Evolutionary conservation across 129 eudicot species (phyloP), one percentile per base, ranked within the genome.

Genomic region (Kitagawia praeruptora): DNA sequence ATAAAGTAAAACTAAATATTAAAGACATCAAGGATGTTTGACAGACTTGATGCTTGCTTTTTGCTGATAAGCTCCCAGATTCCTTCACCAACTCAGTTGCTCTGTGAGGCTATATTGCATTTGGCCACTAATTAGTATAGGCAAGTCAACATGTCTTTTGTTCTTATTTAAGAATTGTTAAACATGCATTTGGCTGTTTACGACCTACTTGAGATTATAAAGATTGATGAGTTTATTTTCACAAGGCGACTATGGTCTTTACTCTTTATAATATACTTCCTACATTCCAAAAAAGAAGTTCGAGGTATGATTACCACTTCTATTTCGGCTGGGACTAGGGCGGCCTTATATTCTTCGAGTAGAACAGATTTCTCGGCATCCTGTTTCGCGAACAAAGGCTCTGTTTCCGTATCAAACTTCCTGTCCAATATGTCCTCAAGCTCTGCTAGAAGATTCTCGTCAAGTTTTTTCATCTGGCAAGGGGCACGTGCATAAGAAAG

Each of bases 381-480:
- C 86, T 91, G 83, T 48, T n/a, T 87, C 19, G 66, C 39, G 40
- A 80, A 74, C 51, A 79, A 80, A 80, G 13, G 58, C 75, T 13
- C 77, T 70, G 84, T 53, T 77, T 61, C 81, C 28, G 70, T 34
- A 74, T n/a, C 53, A 51, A 78, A 48, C 48, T 79, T 78, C 70
- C 83, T 82, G 66, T 74, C 75, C 80, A 91, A 76, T 63, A 78
- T 79, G 46, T 82, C 91, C 66, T 89, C 97, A 66, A 93, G 37
- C 37, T 87, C 87, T 79, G 70, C 51, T 77, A 89, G 90, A 79
- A 91, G 84, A 82, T 88, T 85, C 41, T 66, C 88, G 79, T 93
- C 98, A 66, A 93, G 91, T 80, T 91, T 85, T 86, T 89, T 89
- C 85, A 90, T 78, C 98, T 91, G 87, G 80, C 81, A 81, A 73